Percentiles rank a stretch among this genome's conserved stretches.
phyloP scores from a whole-genome alignment of 1,284 basidiomycete genomes.

The Anthracocystis setariae region DNA sequence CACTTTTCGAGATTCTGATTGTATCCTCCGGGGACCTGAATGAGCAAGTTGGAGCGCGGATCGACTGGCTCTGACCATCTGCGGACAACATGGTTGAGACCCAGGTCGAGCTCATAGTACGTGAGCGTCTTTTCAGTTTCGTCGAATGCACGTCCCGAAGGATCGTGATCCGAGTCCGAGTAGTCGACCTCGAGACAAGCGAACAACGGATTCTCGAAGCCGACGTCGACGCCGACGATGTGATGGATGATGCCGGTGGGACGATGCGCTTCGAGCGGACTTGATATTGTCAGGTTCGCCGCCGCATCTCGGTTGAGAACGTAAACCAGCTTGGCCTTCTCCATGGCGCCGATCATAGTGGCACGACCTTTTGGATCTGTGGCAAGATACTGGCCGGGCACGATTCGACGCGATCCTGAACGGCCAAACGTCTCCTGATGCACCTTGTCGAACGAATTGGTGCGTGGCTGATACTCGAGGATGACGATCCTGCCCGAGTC shows the following conservation, averaged over 20 bases:
- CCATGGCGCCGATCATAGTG: conserved; percentile 65
- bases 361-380: conserved; percentile 67
- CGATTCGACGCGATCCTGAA: conserved; percentile 63
- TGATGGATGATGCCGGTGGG: conserved; percentile 62
- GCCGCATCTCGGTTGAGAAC: conserved; percentile 65
- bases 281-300: conserved; percentile 67
- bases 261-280: conserved; percentile 65
- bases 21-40: conserved; percentile 66
- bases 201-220: conserved; percentile 66
- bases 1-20: conserved; percentile 64
- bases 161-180: conserved; percentile 63
- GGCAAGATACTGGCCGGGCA: conserved; percentile 66
- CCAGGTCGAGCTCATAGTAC: conserved; percentile 68
- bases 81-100: conserved; percentile 67
- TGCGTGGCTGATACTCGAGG: conserved; percentile 58
- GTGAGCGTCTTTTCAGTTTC: conserved; percentile 58
- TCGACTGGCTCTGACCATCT: conserved; percentile 65
- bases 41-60: conserved; percentile 54
- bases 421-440: conserved; percentile 66
- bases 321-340: conserved; percentile 66
- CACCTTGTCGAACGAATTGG: conserved; percentile 57
- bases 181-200: conserved; percentile 66
- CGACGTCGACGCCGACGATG: conserved; percentile 65
- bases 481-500: conserved; percentile 66
- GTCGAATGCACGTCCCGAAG: conserved; percentile 60